A percentile compares a stretch with the other conserved stretches of the same genome.
Conservation (phyloP, 1,139 yeast genomes). For the Sugiyamaella grinbergsii region DNA sequence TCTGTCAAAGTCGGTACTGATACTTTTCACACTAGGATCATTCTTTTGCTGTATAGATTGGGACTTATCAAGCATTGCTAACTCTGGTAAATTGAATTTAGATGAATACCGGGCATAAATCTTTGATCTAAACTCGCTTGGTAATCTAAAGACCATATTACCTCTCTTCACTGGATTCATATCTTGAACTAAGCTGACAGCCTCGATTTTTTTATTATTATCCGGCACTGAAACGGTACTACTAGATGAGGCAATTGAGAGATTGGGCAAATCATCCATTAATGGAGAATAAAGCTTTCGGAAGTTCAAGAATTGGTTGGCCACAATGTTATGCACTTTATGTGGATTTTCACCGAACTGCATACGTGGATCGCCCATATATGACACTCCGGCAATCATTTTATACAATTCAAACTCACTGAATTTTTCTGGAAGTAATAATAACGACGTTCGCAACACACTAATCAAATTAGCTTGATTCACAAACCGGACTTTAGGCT, state of each 20-base stretch:
- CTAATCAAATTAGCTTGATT: slow-evolving; percentile 77
- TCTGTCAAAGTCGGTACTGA: slow-evolving; percentile 40
- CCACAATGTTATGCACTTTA: slow-evolving; percentile 82
- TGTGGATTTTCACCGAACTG: slow-evolving; percentile 86
- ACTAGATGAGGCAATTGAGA: slow-evolving; percentile 33
- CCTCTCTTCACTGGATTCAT: slow-evolving; percentile 43
- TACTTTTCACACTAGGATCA: slow-evolving; percentile 14
- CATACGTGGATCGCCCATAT: slow-evolving; percentile 90
- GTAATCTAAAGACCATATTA: slow-evolving; percentile 49
- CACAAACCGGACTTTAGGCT: slow-evolving; percentile 60
- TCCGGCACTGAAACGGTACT: slow-evolving; percentile 27
- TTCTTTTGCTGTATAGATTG: slow-evolving; percentile 6
- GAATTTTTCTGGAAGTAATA: slow-evolving; percentile 56
- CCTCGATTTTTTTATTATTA: slow-evolving; percentile 28
- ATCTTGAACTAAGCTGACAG: slow-evolving; percentile 43
- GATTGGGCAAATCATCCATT: slow-evolving; percentile 49
- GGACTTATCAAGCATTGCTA: slow-evolving; percentile 17
- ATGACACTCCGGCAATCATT: slow-evolving; percentile 78
- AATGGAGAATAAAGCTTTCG: slow-evolving; percentile 71
- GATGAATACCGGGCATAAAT: slow-evolving; percentile 48
- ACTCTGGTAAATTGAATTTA: slow-evolving; percentile 20
- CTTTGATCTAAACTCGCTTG: slow-evolving; percentile 53
- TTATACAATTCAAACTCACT: slow-evolving; percentile 69
- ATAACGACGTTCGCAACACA: slow-evolving; percentile 74
- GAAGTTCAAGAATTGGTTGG: slow-evolving; percentile 70